Evolutionary conservation across 139 green algal genomes (phyloP).

Genomic region (Volvox africanus): DNA sequence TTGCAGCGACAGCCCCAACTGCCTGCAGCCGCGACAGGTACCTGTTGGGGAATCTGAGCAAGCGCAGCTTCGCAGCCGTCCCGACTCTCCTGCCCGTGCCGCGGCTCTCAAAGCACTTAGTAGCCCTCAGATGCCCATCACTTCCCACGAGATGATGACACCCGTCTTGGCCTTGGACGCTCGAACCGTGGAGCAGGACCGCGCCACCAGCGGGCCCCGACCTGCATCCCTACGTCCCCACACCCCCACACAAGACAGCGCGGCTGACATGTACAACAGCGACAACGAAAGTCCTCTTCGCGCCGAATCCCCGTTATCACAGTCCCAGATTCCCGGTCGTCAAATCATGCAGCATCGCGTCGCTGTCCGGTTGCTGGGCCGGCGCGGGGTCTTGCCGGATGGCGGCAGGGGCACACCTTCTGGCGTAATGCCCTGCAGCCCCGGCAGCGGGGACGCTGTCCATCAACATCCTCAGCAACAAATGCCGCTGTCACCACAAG

Average conservation of each 20-base stretch:
- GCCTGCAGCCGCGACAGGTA: neutral
- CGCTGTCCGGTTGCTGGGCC: slow-evolving; percentile 14
- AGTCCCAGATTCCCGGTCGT: neutral
- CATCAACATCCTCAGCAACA: neutral
- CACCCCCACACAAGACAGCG: neutral
- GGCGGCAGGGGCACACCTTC: neutral
- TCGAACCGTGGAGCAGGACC: no score
- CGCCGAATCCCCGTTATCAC: neutral
- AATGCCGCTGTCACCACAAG: neutral
- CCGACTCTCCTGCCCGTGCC: neutral
- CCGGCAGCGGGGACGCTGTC: neutral
- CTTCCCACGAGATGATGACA: neutral
- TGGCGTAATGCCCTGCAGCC: neutral
- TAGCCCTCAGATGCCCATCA: neutral
- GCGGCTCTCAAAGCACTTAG: neutral
- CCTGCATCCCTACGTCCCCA: neutral
- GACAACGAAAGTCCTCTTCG: neutral
- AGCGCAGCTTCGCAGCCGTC: neutral
- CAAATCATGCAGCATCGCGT: slow-evolving; percentile 21
- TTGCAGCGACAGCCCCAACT: neutral
- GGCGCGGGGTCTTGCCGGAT: neutral
- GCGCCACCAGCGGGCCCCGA: neutral
- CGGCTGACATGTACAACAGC: slow-evolving; percentile 21
- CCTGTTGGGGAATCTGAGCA: neutral
- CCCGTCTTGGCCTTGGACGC: neutral